Base-by-base conservation (phyloP, 2,329 filamentous ascomycete species). In the Plenodomus biglobosus region DNA sequence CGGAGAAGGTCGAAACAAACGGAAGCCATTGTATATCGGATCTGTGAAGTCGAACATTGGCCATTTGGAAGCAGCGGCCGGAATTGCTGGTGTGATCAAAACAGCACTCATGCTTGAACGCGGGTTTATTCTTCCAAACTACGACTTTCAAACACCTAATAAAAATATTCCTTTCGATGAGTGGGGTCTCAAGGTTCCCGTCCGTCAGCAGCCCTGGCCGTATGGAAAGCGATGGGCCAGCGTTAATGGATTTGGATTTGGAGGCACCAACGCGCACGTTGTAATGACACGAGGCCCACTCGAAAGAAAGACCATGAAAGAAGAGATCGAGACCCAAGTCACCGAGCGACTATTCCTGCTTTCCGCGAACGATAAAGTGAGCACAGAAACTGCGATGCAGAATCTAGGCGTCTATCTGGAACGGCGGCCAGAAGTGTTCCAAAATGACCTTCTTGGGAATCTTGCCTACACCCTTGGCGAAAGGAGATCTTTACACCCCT, bases 241-340 rank as follows among this genome's bases (percentile, higher is more conserved):
- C 32, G 68, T 80, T 1, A 79, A 77, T 46, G 72, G 73, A 15
- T 80, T 79, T 50, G 76, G 75, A 1, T 73, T 73, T 40, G 73
- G 74, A 4, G 75, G 74, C 3, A 70, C 75, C 1, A 76, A 65
- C 36, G 64, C 59, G 5, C 66, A 69, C 52, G 52, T 63, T 0
- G 59, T 69, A 8, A 32, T 32, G 27, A 32, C 48, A 43, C 30
- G 44, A 50, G 19, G 48, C 46, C 21, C 5, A 44, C 43, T 40
- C 36, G 44, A 17, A 11, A 6, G 27, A 32, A 32, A 32, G 27
- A 32, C 27, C 15, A 32, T 32, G 27, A 32, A 32, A 32, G 27
- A 32, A 10, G 27, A 32, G 27, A 32, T 32, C 6, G 27, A 32
- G 3, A 32, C 27, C 6, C 18, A 56, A 66, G 40, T 55, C 46